Evolutionary conservation across 257 asterid genomes (phyloP), one percentile per base, ranked within the genome.

Genomic region (Gentiana straminea): DNA sequence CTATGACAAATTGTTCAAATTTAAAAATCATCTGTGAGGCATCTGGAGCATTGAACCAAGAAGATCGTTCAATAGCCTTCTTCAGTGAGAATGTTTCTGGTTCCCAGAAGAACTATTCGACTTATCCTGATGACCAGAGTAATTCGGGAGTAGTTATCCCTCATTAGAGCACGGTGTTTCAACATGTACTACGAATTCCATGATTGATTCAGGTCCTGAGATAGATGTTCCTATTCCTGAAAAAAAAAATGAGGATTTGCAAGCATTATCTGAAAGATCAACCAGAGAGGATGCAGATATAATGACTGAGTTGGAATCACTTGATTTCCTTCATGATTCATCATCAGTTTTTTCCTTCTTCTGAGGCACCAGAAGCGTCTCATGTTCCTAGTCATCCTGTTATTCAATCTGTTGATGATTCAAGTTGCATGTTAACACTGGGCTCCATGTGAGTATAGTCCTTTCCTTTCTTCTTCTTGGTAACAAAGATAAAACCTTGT

Each of bases 261-360:
- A 67, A 50, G 64, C 77, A 59, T 52, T 56, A 73, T 46, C 67
- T 43, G 77, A 68, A 45, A 75, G 68, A 60, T 64, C 84, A 24
- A 63, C 32, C 5, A 76, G 73, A 56, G 84, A 81, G 82, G 94
- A 60, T 68, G 69, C 81, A 51, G 87, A 70, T 47, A 66, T 73
- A 53, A 63, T 67, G 51, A 64, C 51, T 68, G 79, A 76, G 51
- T 64, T 73, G 68, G 88, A 72, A 24, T 65, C 77, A 13, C 72
- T 67, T 59, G 83, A 69, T 60, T 66, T 66, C 65, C 76, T 68
- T 71, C 73, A 75, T 52, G 75, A 58, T 33, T 49, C 76, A 36
- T 55, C 59, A 24, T 38, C 61, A 51, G 35, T 58, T 51, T 46
- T 43, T 57, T 57, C 69, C 77, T 60, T 49, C 74, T 65, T 68